Percentiles rank a stretch among this genome's conserved stretches.
phyloP scores from a whole-genome alignment of 441 rosid genomes.

The Populus hybrid region DNA sequence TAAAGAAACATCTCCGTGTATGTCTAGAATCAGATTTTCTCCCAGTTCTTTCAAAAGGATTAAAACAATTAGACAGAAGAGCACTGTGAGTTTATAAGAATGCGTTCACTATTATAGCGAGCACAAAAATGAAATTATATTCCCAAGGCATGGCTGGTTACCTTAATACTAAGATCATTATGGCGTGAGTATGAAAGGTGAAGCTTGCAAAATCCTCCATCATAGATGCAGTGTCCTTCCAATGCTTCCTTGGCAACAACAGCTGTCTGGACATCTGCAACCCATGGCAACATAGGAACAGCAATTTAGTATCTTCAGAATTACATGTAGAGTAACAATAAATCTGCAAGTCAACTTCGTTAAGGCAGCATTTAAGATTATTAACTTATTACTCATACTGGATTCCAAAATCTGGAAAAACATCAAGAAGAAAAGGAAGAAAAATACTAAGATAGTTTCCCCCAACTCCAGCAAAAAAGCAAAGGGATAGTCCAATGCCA shows the following conservation, averaged over 20 bases:
- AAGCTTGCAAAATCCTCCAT: conserved; percentile 98
- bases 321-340: not conserved
- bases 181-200: conserved; percentile 96
- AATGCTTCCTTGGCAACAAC: conserved; percentile 90
- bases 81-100: not conserved
- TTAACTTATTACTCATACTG: not conserved
- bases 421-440: not conserved
- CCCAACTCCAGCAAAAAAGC: not conserved
- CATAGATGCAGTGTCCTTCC: conserved; percentile 98
- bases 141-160: conserved; percentile 13
- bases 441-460: not conserved
- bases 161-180: conserved; percentile 96
- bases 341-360: not conserved
- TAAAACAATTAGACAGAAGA: not conserved
- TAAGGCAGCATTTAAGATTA: not conserved
- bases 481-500: not conserved
- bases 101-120: not conserved
- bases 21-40: not conserved
- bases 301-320: not conserved
- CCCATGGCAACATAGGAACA: conserved; percentile 8
- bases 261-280: conserved; percentile 93
- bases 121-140: not conserved
- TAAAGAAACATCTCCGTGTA: not conserved
- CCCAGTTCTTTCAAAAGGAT: not conserved
- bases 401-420: not conserved